Conservation (phyloP, 2,329 filamentous ascomycete genomes). For the Alternaria ethzedia region DNA sequence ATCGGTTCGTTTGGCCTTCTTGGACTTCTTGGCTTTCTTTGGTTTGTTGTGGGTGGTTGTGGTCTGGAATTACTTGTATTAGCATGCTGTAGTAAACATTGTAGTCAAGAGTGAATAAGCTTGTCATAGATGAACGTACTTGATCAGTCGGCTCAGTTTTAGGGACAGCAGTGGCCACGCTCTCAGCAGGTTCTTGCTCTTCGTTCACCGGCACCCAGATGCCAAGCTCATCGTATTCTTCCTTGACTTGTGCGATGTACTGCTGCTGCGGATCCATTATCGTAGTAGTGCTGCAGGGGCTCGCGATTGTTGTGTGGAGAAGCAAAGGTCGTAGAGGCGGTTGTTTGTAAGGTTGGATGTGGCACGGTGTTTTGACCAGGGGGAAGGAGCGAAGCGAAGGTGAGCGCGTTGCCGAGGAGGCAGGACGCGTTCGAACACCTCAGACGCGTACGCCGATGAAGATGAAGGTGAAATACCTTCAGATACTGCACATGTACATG, state of each 20-base stretch:
- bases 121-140: too few species aligned
- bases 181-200: too few species aligned
- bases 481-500: background rate
- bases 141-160: too few species aligned
- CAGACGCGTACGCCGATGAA: too few species aligned
- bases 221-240: background rate
- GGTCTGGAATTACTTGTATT: too few species aligned
- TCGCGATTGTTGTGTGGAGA: background rate
- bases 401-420: background rate
- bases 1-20: too few species aligned
- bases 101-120: too few species aligned
- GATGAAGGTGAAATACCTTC: background rate
- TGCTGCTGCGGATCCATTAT: background rate
- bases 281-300: background rate
- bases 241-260: accelerated
- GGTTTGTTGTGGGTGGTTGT: too few species aligned
- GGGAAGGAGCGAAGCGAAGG: background rate
- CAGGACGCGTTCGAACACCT: background rate
- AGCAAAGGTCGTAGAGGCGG: background rate
- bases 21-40: too few species aligned
- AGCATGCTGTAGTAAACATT: too few species aligned
- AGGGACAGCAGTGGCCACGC: too few species aligned
- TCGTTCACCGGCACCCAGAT: background rate
- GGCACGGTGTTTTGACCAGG: background rate
- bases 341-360: background rate